These are phyloP conservation scores for Dendrobium chrysotoxum DNA, from an alignment of 106 monocot genomes.

Conservation along the genomic window DNA sequence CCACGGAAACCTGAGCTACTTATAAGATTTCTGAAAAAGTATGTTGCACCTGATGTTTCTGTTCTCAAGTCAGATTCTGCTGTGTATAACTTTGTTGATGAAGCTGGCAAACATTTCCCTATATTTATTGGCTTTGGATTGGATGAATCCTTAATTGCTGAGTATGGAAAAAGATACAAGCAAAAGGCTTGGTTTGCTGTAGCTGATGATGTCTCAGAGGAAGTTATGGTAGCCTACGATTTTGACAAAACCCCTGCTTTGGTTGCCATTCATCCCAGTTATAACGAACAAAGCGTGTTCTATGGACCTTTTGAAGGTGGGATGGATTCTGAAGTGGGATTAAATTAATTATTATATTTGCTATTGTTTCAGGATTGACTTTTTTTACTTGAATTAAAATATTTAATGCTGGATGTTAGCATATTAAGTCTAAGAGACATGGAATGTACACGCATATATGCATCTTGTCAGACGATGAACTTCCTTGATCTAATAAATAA, in stretches of 20 bases:
- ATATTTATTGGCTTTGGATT: slow-evolving; percentile 95
- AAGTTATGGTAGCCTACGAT: slow-evolving; percentile 82
- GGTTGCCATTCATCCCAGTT: slow-evolving; percentile 72
- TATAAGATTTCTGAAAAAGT: slow-evolving; percentile 74
- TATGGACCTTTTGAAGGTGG: slow-evolving; percentile 99
- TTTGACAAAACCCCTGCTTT: slow-evolving; percentile 93
- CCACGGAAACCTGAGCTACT: slow-evolving; percentile 82
- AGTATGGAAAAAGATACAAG: slow-evolving; percentile 67
- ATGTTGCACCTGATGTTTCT: slow-evolving; percentile 81
- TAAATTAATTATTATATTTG: slow-evolving; percentile 1
- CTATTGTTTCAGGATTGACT: not conserved
- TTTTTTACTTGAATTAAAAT: not conserved
- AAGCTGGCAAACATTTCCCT: slow-evolving; percentile 71
- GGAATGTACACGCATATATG: not conserved
- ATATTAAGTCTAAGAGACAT: not conserved
- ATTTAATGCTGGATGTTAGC: not conserved
- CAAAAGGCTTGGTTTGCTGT: slow-evolving; percentile 91
- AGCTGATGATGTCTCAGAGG: slow-evolving; percentile 86
- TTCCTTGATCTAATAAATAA: not conserved
- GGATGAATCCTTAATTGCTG: slow-evolving; percentile 56
- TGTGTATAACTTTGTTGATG: slow-evolving; percentile 57
- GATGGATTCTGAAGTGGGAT: not conserved
- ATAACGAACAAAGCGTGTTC: slow-evolving; percentile 79
- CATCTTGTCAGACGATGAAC: not conserved
- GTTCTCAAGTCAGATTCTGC: slow-evolving; percentile 66